phyloP scores from a whole-genome alignment of 345 rosid genomes.

The Citrus inodora region DNA sequence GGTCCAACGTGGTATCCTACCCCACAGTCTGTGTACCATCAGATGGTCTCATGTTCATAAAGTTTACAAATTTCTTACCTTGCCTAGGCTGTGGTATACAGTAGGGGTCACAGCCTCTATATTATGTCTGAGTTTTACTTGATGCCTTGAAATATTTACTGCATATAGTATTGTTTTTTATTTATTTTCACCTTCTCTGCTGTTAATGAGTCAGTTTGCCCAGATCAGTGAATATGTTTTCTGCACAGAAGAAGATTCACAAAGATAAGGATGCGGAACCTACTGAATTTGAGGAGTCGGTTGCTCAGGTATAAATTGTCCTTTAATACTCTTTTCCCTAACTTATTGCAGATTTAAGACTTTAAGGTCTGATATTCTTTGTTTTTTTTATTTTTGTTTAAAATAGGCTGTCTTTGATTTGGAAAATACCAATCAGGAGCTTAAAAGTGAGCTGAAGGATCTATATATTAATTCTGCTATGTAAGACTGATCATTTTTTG shows the following conservation, averaged over 20 bases:
- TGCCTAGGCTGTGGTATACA: no score
- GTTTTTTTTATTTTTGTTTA: neutral
- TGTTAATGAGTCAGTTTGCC: neutral
- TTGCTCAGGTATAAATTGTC: constrained; percentile 55
- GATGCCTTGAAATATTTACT: no score
- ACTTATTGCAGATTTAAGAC: neutral
- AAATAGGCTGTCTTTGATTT: constrained; percentile 72
- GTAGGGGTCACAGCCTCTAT: no score
- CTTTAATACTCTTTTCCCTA: neutral
- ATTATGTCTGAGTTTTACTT: no score
- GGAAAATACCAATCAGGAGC: constrained; percentile 72
- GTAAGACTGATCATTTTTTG: constrained; percentile 36
- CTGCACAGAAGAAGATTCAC: constrained; percentile 68
- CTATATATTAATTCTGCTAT: constrained; percentile 67
- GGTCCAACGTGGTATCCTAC: no score
- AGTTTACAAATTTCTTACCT: neutral
- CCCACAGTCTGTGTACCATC: no score
- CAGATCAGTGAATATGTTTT: constrained; percentile 49
- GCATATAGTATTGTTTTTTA: neutral
- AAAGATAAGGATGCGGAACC: constrained; percentile 81
- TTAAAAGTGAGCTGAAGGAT: constrained; percentile 88
- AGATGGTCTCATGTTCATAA: no score
- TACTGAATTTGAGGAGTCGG: constrained; percentile 77
- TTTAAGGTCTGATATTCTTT: neutral
- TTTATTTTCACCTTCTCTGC: neutral